phyloP scores from a whole-genome alignment of 306 rosid species.

The Vigna mungo region DNA sequence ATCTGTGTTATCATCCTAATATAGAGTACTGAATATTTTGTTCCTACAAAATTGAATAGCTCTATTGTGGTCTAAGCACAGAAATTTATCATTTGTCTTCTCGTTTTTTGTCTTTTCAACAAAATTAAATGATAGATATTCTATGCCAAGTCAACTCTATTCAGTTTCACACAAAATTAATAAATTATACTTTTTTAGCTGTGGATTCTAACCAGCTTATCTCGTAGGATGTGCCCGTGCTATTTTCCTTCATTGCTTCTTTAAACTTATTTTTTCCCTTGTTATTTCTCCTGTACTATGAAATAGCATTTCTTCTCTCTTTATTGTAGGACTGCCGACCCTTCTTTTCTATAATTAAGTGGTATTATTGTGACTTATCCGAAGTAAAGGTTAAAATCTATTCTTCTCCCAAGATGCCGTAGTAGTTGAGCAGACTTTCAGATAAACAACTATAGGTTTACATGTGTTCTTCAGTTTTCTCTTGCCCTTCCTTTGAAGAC shows the following conservation, averaged over 20 bases:
- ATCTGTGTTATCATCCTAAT: no score
- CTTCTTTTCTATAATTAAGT: not conserved
- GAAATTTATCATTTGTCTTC: no score
- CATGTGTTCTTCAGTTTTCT: no score
- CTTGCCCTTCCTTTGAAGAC: no score
- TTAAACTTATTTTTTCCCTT: not conserved
- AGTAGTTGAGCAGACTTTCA: constrained; percentile 5
- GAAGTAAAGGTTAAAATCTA: not conserved
- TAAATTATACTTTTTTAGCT: not conserved
- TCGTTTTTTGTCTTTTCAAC: no score
- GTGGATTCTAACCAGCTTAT: constrained; percentile 14
- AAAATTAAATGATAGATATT: not conserved
- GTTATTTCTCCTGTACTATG: not conserved
- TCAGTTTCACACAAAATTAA: not conserved
- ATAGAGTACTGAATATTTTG: no score
- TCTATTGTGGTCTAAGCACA: no score
- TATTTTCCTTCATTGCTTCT: constrained; percentile 2
- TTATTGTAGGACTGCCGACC: not conserved
- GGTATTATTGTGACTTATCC: constrained; percentile 12
- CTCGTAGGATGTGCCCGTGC: not conserved
- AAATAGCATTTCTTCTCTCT: not conserved
- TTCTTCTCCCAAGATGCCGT: not conserved
- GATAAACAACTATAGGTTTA: not conserved
- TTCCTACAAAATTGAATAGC: no score
- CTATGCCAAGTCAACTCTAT: not conserved